A percentile compares a stretch with the other conserved stretches of the same genome.
These are phyloP conservation scores for Biscogniauxia sp. DNA, from an alignment of 2,329 filamentous ascomycete species.

Conservation along the genomic window DNA sequence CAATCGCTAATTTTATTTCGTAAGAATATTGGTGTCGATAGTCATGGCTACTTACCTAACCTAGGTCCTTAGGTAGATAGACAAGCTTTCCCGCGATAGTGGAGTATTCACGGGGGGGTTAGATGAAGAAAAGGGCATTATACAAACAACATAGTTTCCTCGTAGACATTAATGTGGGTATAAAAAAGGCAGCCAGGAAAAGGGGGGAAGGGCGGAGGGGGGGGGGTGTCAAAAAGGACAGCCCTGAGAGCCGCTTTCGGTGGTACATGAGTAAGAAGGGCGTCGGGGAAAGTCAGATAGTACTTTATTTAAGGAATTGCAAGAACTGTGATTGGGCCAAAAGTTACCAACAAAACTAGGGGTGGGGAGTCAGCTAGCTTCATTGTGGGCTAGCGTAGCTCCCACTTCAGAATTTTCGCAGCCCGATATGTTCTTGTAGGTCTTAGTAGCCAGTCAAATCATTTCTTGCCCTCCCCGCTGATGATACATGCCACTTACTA, in stretches of 20 bases:
- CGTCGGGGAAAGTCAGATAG: background rate
- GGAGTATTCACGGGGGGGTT: background rate
- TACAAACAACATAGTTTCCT: background rate
- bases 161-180: background rate
- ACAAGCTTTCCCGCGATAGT: background rate
- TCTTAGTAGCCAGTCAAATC: background rate
- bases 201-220: too few relatives aligned
- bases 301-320: constrained; percentile 3
- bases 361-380: background rate
- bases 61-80: background rate
- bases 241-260: background rate
- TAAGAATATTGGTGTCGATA: background rate
- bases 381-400: background rate
- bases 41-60: background rate
- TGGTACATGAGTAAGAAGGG: background rate
- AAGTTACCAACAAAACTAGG: background rate
- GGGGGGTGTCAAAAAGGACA: too few relatives aligned
- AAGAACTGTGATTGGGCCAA: constrained; percentile 9
- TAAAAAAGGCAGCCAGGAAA: too few relatives aligned
- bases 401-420: background rate
- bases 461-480: background rate
- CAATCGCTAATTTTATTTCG: background rate
- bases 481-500: background rate
- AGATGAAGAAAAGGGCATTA: background rate
- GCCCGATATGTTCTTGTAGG: background rate